Evolutionary conservation across 257 asterid genomes (phyloP).

Genomic region (Nicotiana noctiflora): DNA sequence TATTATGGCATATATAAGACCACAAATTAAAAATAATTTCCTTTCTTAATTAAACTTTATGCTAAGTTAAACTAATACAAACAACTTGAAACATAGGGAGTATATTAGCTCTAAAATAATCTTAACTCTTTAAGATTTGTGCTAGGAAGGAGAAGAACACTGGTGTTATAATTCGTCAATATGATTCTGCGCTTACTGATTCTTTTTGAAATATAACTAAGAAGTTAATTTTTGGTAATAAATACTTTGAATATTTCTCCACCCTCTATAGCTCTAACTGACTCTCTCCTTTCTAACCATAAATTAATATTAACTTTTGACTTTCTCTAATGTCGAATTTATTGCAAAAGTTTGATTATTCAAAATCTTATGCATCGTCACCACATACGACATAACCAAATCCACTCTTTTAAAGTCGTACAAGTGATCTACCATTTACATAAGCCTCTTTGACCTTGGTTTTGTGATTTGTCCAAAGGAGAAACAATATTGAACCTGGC

Average conservation of each 20-base stretch:
- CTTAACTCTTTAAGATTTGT: no score
- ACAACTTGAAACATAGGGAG: background rate
- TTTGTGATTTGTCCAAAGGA: background rate
- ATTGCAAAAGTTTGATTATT: background rate
- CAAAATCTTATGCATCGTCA: background rate
- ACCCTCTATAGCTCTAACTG: background rate
- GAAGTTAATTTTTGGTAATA: no score
- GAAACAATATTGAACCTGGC: background rate
- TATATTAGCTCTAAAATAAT: background rate
- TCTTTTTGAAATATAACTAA: background rate
- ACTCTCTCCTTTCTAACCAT: background rate
- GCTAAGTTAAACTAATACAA: no score
- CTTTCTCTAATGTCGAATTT: background rate
- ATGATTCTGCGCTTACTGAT: background rate
- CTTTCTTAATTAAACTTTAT: no score
- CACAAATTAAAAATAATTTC: no score
- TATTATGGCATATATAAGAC: no score
- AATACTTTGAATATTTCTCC: no score
- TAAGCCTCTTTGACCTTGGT: conserved; percentile 1
- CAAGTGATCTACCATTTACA: background rate
- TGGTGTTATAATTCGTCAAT: no score
- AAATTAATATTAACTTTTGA: background rate
- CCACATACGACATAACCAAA: background rate
- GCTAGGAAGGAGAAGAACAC: background rate
- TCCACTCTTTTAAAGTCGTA: background rate